phyloP scores from a whole-genome alignment of 192 early-diverging fungal species.

The Rhizophagus prolifer region DNA sequence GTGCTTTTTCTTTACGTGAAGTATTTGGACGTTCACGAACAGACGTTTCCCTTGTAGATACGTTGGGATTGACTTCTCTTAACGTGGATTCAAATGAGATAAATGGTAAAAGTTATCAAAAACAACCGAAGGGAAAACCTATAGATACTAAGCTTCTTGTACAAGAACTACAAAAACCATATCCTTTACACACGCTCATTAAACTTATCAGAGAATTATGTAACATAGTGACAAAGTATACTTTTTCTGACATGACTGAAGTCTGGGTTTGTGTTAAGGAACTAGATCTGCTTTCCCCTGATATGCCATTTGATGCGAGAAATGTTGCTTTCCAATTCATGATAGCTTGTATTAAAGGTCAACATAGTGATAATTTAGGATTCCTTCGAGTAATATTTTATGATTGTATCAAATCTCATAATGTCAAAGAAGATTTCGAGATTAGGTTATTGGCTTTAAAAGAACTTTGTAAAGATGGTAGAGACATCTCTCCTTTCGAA shows the following conservation, averaged over 20 bases:
- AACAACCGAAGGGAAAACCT: conserved; percentile 13
- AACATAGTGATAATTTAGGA: conserved; percentile 53
- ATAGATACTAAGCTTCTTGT: conserved; percentile 55
- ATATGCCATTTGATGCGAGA: conserved; percentile 50
- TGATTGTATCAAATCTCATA: conserved; percentile 47
- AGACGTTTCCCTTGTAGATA: not conserved
- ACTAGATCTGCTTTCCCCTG: conserved; percentile 46
- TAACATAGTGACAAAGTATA: conserved; percentile 47
- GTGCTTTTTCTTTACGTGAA: not conserved
- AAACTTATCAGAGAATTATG: conserved; percentile 50
- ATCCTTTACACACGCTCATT: conserved; percentile 42
- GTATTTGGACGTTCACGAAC: not conserved
- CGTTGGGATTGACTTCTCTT: not conserved
- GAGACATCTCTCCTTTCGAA: conserved; percentile 59
- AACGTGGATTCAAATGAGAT: not conserved
- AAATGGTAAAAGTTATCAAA: not conserved
- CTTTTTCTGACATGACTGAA: conserved; percentile 53
- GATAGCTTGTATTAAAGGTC: conserved; percentile 55
- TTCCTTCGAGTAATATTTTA: conserved; percentile 57
- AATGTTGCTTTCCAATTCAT: conserved; percentile 58
- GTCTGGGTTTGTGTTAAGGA: conserved; percentile 54
- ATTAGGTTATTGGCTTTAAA: conserved; percentile 50
- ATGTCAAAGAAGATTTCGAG: conserved; percentile 52
- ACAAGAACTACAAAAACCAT: conserved; percentile 40
- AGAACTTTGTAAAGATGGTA: conserved; percentile 53